Conservation (phyloP, 495 filamentous ascomycete genomes). For the Pyrenopolyporus hunteri region DNA sequence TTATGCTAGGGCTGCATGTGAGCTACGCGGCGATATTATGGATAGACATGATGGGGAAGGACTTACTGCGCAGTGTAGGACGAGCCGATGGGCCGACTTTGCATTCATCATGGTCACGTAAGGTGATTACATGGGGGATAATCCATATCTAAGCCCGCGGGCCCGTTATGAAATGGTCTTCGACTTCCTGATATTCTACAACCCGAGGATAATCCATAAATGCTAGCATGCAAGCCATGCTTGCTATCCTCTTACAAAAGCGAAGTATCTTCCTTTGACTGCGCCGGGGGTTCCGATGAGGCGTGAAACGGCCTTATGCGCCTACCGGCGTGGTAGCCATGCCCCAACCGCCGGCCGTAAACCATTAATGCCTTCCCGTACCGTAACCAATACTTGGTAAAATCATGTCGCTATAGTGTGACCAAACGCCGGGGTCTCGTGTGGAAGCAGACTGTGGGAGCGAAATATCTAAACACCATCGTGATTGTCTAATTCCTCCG, state of each 20-base stretch:
- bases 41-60: too few relatives aligned
- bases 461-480: conserved; percentile 18
- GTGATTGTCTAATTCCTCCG: conserved; percentile 18
- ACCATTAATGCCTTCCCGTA: conserved; percentile 20
- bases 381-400: conserved; percentile 32
- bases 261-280: neutral
- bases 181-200: conserved; percentile 19
- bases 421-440: conserved; percentile 29
- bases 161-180: neutral
- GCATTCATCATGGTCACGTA: conserved; percentile 10
- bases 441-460: conserved; percentile 12
- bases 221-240: conserved; percentile 14
- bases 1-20: too few relatives aligned
- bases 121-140: conserved; percentile 14
- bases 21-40: too few relatives aligned
- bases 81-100: neutral
- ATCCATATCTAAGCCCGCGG: conserved; percentile 8
- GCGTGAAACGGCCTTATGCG: conserved; percentile 6
- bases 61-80: too few relatives aligned
- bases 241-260: conserved; percentile 4
- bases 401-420: conserved; percentile 29
- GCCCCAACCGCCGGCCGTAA: conserved; percentile 13
- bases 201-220: conserved; percentile 3
- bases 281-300: conserved; percentile 4
- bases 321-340: conserved; percentile 1